Conservation (phyloP, 2,329 filamentous ascomycete species). For the Lachnum nothofagi region DNA sequence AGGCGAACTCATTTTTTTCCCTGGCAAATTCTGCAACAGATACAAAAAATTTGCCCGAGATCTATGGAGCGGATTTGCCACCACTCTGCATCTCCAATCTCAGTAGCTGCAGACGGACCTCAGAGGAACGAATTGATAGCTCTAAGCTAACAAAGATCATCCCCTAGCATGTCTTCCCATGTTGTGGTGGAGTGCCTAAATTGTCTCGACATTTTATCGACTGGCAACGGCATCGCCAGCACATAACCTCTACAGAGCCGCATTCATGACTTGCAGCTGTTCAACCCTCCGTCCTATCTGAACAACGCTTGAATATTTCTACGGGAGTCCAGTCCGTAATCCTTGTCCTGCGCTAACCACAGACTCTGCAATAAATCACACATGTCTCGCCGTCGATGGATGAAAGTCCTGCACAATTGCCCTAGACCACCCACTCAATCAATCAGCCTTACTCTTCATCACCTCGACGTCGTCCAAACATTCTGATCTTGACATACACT, state of each 20-base stretch:
- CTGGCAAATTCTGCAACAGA: conserved; percentile 20
- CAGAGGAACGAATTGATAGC: conserved; percentile 30
- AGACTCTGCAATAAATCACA: conserved; percentile 56
- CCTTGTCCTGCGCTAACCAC: conserved; percentile 32
- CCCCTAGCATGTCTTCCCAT: conserved; percentile 35
- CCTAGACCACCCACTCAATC: conserved; percentile 32
- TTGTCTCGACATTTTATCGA: conserved; percentile 61
- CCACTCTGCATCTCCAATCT: conserved; percentile 31
- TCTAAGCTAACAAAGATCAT: conserved; percentile 32
- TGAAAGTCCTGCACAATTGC: conserved; percentile 32
- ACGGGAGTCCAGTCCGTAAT: conserved; percentile 29
- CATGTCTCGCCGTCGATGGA: conserved; percentile 55
- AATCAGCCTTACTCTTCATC: conserved; percentile 33
- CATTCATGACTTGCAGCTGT: conserved; percentile 42
- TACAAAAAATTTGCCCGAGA: conserved; percentile 24
- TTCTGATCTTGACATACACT: conserved; percentile 29
- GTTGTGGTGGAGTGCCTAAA: conserved; percentile 58
- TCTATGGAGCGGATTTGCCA: conserved; percentile 30
- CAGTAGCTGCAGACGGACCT: conserved; percentile 31
- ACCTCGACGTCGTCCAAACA: conserved; percentile 32
- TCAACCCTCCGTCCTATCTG: conserved; percentile 38
- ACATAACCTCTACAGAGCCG: conserved; percentile 71
- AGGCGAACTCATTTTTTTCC: conserved; percentile 6
- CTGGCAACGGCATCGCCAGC: conserved; percentile 84
- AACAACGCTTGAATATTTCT: conserved; percentile 27